phyloP scores from a whole-genome alignment of 2,329 filamentous ascomycete genomes.

The Penicillium aurantiogriseum region DNA sequence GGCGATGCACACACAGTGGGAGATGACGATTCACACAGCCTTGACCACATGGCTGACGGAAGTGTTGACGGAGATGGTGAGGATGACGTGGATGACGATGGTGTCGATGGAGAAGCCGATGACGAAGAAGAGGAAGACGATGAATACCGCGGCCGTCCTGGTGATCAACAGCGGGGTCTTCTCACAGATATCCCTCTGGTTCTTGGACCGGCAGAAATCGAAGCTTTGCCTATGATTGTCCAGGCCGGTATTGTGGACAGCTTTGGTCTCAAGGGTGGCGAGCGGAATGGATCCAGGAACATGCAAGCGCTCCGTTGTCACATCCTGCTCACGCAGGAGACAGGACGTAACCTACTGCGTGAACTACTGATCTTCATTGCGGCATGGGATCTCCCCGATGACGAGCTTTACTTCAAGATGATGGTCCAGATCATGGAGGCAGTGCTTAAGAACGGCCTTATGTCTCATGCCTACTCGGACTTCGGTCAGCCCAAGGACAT shows the following conservation, averaged over 20 bases:
- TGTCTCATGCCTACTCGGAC: conserved; percentile 89
- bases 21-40: conserved; percentile 44
- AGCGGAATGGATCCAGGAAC: conserved; percentile 63
- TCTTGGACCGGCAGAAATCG: conserved; percentile 89
- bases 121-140: conserved; percentile 55
- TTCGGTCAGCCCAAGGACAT: conserved; percentile 93
- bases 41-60: conserved; percentile 45
- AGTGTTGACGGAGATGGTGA: conserved; percentile 53
- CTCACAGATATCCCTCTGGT: conserved; percentile 94
- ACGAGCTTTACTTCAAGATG: conserved; percentile 92
- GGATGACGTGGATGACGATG: conserved; percentile 52
- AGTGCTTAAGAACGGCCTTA: conserved; percentile 80
- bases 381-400: conserved; percentile 92
- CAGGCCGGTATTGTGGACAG: conserved; percentile 91
- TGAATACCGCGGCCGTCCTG: conserved; percentile 51
- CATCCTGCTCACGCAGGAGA: conserved; percentile 84
- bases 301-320: conserved; percentile 88
- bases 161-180: conserved; percentile 66
- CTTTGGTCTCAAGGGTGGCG: conserved; percentile 65
- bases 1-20: conserved; percentile 42
- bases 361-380: conserved; percentile 95
- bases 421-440: conserved; percentile 95
- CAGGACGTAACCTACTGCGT: conserved; percentile 81
- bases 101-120: conserved; percentile 50
- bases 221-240: conserved; percentile 94